Percentiles rank a stretch among this genome's conserved stretches.
phyloP scores from a whole-genome alignment of 208 protist species.

The Crithidia acanthocephali region DNA sequence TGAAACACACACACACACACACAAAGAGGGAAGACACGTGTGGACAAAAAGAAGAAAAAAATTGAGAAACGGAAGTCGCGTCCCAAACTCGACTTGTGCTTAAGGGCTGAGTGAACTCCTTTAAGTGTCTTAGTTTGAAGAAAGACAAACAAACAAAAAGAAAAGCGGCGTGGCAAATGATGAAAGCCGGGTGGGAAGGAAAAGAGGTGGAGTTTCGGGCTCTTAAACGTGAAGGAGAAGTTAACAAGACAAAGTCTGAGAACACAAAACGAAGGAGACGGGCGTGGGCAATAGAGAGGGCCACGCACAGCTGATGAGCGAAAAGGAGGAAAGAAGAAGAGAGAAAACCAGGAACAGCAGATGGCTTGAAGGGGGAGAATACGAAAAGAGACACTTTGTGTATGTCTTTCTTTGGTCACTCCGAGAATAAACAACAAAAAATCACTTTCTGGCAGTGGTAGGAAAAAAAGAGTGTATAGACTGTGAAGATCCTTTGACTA shows the following conservation, averaged over 20 bases:
- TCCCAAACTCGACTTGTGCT: too few relatives aligned
- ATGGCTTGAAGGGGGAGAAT: not conserved
- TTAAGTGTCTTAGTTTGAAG: too few relatives aligned
- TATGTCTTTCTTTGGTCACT: not conserved
- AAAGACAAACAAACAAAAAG: too few relatives aligned
- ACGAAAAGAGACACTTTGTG: constrained; percentile 14
- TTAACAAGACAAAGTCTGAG: constrained; percentile 5
- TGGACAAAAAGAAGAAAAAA: constrained; percentile 2
- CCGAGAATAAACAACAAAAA: not conserved
- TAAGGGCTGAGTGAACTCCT: too few relatives aligned
- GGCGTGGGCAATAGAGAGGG: not conserved
- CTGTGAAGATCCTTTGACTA: not conserved
- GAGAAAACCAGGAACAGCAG: constrained; percentile 4
- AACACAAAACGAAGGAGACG: constrained; percentile 1
- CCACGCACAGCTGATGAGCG: not conserved
- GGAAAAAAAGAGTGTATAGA: constrained; percentile 1
- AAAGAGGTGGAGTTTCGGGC: not conserved
- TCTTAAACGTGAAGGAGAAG: constrained; percentile 6
- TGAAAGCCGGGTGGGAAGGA: not conserved
- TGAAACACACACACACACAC: too few relatives aligned
- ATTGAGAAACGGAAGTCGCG: not conserved
- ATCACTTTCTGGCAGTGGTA: not conserved
- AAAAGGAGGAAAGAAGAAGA: not conserved
- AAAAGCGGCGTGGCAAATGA: not conserved
- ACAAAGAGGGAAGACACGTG: not conserved